phyloP scores from a whole-genome alignment of 1,284 basidiomycete genomes.

The Fomitiporia mediterranea region DNA sequence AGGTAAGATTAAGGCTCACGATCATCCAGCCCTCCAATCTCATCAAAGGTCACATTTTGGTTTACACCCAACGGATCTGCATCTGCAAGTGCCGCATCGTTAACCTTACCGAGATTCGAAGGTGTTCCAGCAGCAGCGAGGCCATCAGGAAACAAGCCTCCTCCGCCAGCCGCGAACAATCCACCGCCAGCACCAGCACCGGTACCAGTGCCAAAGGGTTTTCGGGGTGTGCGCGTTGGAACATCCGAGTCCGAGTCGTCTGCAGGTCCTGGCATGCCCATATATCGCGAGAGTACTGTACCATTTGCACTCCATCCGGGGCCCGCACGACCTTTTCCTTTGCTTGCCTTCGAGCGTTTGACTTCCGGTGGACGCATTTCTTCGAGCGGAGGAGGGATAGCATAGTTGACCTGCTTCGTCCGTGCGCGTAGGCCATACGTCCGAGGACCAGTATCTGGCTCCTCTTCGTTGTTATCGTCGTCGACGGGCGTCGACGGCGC shows the following conservation, averaged over 20 bases:
- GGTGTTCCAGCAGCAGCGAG: slow-evolving; percentile 65
- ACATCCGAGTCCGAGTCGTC: slow-evolving; percentile 80
- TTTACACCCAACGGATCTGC: slow-evolving; percentile 95
- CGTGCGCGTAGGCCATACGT: slow-evolving; percentile 64
- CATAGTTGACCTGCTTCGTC: slow-evolving; percentile 61
- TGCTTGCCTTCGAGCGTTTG: slow-evolving; percentile 28
- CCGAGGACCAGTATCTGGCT: slow-evolving; percentile 26
- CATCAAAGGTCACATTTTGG: slow-evolving; percentile 91
- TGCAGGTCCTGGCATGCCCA: slow-evolving; percentile 53
- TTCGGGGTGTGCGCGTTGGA: slow-evolving; percentile 58
- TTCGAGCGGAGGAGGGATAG: slow-evolving; percentile 71
- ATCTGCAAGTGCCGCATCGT: slow-evolving; percentile 86
- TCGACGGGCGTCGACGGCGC: slow-evolving; percentile 18
- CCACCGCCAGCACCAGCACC: slow-evolving; percentile 36
- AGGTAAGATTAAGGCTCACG: slow-evolving; percentile 49
- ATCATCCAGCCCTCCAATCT: slow-evolving; percentile 95
- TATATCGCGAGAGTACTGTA: slow-evolving; percentile 67
- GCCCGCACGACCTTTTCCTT: slow-evolving; percentile 38
- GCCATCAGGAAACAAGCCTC: slow-evolving; percentile 55
- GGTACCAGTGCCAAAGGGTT: slow-evolving; percentile 47
- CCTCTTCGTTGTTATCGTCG: slow-evolving; percentile 21
- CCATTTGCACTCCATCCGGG: slow-evolving; percentile 75
- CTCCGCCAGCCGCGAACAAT: slow-evolving; percentile 46
- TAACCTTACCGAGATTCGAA: slow-evolving; percentile 79
- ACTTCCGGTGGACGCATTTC: slow-evolving; percentile 46